phyloP scores from a whole-genome alignment of 805 yeast species.

The Ogataea polymorpha region DNA sequence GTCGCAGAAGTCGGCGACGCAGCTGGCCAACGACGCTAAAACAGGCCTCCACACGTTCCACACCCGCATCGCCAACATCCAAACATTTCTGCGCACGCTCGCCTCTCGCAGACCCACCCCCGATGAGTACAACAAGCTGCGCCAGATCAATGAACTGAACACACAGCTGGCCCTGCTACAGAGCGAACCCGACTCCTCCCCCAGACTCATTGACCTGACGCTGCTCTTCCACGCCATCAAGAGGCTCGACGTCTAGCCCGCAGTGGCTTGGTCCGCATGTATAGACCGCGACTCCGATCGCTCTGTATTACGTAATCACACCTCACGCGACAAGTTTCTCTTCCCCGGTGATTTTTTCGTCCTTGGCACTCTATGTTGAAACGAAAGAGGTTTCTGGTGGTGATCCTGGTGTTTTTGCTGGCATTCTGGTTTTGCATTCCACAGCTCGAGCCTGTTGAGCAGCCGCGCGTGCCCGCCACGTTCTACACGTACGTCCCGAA shows the following conservation, averaged over 20 bases:
- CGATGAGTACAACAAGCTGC: conserved; percentile 2
- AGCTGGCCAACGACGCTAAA: not conserved
- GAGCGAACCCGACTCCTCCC: not conserved
- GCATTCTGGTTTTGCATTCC: not conserved
- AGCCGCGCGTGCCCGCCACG: conserved; percentile 15
- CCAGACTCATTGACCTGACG: conserved; percentile 12
- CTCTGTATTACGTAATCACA: not conserved
- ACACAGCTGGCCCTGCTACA: not conserved
- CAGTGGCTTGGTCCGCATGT: not conserved
- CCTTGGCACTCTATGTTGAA: conserved; percentile 1
- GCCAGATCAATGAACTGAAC: conserved; percentile 3
- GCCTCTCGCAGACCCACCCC: not conserved
- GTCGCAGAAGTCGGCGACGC: conserved; percentile 2
- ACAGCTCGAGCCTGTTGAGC: not conserved
- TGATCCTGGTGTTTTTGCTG: not conserved
- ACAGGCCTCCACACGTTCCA: not conserved
- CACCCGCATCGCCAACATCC: not conserved
- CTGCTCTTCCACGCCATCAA: conserved; percentile 11
- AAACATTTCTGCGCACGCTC: not conserved
- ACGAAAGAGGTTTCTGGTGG: conserved; percentile 1
- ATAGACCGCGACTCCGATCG: not conserved
- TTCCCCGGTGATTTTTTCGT: not conserved
- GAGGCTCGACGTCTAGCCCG: conserved; percentile 7
- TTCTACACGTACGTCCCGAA: conserved; percentile 26
- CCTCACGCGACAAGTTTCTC: not conserved